phyloP scores from a whole-genome alignment of 108 stramenopile genomes.

The Tribonema minus region DNA sequence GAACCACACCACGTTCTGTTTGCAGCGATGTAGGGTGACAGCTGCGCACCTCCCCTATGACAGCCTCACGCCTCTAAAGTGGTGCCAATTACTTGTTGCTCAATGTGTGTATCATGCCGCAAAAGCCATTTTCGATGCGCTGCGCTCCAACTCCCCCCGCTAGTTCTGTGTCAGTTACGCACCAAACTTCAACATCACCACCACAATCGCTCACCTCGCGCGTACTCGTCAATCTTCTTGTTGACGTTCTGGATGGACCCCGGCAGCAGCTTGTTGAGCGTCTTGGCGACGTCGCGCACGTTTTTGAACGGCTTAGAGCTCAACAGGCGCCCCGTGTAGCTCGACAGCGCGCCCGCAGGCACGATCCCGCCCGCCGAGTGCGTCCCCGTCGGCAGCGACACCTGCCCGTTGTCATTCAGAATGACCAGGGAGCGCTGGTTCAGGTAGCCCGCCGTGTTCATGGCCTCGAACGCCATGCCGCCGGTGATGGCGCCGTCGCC shows the following conservation, averaged over 20 bases:
- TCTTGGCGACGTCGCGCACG: constrained; percentile 87
- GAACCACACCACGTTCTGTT: too few species aligned
- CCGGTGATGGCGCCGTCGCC: constrained; percentile 98
- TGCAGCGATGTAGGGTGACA: too few species aligned
- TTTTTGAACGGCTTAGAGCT: constrained; percentile 90
- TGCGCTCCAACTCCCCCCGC: too few species aligned
- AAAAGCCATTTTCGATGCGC: too few species aligned
- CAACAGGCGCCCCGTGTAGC: constrained; percentile 85
- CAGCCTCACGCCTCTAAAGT: too few species aligned
- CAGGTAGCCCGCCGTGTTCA: constrained; percentile 93
- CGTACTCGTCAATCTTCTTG: constrained; percentile 94
- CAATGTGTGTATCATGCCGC: too few species aligned
- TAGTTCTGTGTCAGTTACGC: too few species aligned
- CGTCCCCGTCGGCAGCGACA: constrained; percentile 91
- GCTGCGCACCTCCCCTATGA: too few species aligned
- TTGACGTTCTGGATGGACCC: constrained; percentile 87
- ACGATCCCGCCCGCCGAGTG: constrained; percentile 85
- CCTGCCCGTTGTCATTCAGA: constrained; percentile 96
- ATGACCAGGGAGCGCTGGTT: constrained; percentile 87
- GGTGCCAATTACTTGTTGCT: too few species aligned
- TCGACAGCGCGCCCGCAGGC: constrained; percentile 78
- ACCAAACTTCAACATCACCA: too few species aligned
- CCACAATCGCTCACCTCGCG: constrained; percentile 59
- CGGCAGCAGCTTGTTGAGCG: constrained; percentile 80
- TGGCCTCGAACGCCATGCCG: constrained; percentile 97